Conservation (phyloP, 257 asterid genomes). For the Paulownia fortunei region DNA sequence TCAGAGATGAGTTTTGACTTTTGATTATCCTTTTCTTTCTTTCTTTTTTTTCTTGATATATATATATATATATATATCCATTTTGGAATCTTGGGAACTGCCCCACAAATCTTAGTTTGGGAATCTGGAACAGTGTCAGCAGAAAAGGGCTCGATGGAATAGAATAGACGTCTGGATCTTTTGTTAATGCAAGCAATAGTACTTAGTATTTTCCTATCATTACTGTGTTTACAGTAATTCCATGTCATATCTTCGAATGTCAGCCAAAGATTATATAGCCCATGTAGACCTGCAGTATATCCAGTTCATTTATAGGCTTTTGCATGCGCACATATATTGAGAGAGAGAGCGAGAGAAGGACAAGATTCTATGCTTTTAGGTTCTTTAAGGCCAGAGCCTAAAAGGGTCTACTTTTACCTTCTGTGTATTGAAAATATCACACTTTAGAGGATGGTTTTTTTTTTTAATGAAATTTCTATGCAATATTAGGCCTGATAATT, state of each 20-base stretch:
- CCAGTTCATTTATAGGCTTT: conserved; percentile 49
- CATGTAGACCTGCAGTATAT: conserved; percentile 48
- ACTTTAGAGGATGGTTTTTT: conserved; percentile 13
- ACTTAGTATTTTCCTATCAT: conserved; percentile 33
- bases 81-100: conserved; percentile 35
- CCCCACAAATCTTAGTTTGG: conserved; percentile 44
- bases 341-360: conserved; percentile 31
- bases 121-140: conserved; percentile 43
- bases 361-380: conserved; percentile 27
- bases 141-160: conserved; percentile 35
- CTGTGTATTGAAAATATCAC: neutral
- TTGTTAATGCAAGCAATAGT: conserved; percentile 37
- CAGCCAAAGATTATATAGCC: conserved; percentile 54
- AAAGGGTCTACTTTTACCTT: neutral
- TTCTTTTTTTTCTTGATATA: neutral
- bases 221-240: conserved; percentile 33
- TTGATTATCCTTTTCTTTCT: neutral
- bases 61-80: neutral
- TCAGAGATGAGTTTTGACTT: neutral
- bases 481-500: neutral
- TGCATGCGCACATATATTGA: conserved; percentile 38
- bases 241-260: conserved; percentile 57
- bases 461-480: neutral
- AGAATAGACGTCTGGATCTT: conserved; percentile 53
- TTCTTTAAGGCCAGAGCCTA: conserved; percentile 22